Evolutionary conservation across 306 rosid genomes (phyloP).

Genomic region (Medicago truncatula): DNA sequence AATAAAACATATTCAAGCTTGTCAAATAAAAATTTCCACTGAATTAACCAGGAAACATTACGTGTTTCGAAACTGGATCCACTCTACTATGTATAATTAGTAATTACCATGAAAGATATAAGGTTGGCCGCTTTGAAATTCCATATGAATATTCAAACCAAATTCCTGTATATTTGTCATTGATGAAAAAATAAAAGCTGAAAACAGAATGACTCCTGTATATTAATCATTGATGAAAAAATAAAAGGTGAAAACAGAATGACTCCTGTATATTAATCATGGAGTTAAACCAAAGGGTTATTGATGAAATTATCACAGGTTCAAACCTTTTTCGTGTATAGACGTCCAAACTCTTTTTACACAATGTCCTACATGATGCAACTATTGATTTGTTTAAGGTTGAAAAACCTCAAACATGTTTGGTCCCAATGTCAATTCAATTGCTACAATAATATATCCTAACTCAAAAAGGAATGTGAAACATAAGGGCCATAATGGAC

Average conservation of each 20-base stretch:
- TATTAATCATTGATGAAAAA: constrained; percentile 8
- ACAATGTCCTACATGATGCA: constrained; percentile 21
- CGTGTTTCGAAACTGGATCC: constrained; percentile 15
- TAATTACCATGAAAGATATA: not conserved
- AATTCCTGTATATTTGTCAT: not conserved
- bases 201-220: constrained; percentile 2
- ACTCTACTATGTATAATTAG: not conserved
- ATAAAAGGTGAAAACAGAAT: constrained; percentile 3
- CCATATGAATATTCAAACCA: constrained; percentile 27
- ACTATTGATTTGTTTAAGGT: constrained; percentile 1
- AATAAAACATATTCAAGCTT: not conserved
- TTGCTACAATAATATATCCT: not conserved
- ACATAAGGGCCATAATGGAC: constrained; percentile 28
- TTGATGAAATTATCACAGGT: not conserved
- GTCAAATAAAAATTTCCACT: not conserved
- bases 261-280: constrained; percentile 7
- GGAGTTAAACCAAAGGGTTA: constrained; percentile 26
- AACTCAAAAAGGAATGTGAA: constrained; percentile 25
- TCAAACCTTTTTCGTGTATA: not conserved
- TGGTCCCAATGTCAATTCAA: not conserved
- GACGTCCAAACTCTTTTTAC: not conserved
- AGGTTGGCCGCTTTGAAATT: constrained; percentile 12
- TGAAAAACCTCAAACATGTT: not conserved
- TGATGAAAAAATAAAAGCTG: not conserved
- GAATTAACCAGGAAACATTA: not conserved